Evolutionary conservation across 345 rosid species (phyloP).

Genomic region (Kernera saxatilis): DNA sequence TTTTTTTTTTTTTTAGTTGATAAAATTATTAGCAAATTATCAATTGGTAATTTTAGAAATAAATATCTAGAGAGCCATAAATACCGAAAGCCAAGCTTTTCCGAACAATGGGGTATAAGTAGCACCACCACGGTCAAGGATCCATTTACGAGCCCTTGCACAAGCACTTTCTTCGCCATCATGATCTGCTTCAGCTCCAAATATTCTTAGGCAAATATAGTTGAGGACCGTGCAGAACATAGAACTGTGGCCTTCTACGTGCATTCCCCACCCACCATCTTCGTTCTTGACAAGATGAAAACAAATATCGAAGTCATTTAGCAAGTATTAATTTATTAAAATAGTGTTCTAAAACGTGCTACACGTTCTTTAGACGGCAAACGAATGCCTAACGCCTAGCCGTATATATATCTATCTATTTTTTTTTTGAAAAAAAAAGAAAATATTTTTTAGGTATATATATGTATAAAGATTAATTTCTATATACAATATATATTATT

Average conservation of each 20-base stretch:
- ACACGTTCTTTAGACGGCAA: too few species aligned
- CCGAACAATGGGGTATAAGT: conserved; percentile 53
- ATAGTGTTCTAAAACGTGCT: too few species aligned
- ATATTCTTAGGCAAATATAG: conserved; percentile 57
- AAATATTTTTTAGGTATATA: too few species aligned
- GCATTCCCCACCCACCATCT: conserved; percentile 85
- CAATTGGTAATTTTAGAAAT: not conserved
- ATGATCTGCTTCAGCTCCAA: conserved; percentile 54
- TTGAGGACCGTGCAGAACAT: conserved; percentile 66
- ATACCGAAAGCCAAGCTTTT: conserved; percentile 38
- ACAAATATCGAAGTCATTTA: not conserved
- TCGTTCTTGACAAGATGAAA: not conserved
- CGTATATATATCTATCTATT: too few species aligned
- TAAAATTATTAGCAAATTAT: not conserved
- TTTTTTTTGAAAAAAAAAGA: too few species aligned
- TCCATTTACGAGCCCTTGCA: conserved; percentile 56
- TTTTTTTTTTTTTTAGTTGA: not conserved
- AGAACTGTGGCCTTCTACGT: conserved; percentile 69
- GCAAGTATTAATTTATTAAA: too few species aligned
- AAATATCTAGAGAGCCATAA: conserved; percentile 1
- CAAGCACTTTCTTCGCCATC: conserved; percentile 33
- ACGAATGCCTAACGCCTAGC: too few species aligned
- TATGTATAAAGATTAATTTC: too few species aligned
- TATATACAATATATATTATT: too few species aligned
- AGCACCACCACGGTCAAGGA: conserved; percentile 71